Base-by-base conservation (phyloP, 176 grass and related monocot species). In the Aegilops tauschii region DNA sequence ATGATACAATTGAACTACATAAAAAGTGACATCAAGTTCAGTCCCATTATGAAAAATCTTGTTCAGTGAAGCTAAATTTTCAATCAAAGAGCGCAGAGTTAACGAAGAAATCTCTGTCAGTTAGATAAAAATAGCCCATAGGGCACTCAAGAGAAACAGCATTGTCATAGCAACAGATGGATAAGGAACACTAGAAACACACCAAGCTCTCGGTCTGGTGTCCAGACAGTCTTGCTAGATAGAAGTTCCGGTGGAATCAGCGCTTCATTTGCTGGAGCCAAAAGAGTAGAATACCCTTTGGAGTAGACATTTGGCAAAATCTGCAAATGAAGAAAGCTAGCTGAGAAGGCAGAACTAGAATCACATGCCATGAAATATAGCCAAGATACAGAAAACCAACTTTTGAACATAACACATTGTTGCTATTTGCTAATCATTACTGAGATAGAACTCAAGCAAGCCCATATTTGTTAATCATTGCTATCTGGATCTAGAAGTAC, bases 161-260 rank as follows among this genome's bases (percentile, higher is more conserved):
- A 47, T 20, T 58, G 37, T 36, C 37, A 78, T 59, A 37, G 52
- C 40, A 80, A 4, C 67, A 73, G 71, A 73, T 12, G 81, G n/a
- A 65, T 44, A 71, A 17, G 21, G 9, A 87, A 81, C 25, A 79
- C 8, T 79, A 79, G 52, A 65, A 54, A 84, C 23, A 5, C 87
- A 97, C 95, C 95, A n/a, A 94, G 80, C 54, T 83, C 61, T 61
- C 81, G 54, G 44, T 97, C 92, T 56, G 95, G 90, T 77, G 90
- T 88, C 83, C 91, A 84, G 39, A 91, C 78, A 68, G 88, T 90
- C 80, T 52, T 86, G 89, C 80, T 85, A 29, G 92, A 91, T 61
- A 97, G 78, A 79, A 97, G 68, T 84, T 97, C 92, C 5, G 81
- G 88, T 44, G 92, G 92, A 89, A 94, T 92, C 40, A 89, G 20